phyloP scores from a whole-genome alignment of 176 grass and related monocot species.

The Ensete ventricosum region DNA sequence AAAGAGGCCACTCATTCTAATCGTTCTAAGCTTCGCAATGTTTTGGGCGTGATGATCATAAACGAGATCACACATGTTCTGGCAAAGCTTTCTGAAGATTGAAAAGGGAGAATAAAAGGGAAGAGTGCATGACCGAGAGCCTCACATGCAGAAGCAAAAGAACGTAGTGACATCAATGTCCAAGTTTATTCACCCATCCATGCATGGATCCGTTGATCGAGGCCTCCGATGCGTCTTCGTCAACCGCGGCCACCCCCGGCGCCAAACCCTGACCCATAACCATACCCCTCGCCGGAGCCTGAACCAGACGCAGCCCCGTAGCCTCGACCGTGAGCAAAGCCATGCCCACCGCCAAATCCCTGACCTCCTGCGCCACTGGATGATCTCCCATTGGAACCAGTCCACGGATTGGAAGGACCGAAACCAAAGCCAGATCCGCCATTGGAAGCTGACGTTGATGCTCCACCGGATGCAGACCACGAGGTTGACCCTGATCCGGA shows the following conservation, averaged over 20 bases:
- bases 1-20: no score
- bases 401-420: not conserved
- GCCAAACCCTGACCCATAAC: not conserved
- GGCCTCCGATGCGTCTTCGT: not conserved
- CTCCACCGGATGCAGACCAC: not conserved
- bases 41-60: no score
- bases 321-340: no score
- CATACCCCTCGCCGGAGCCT: not conserved
- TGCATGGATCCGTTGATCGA: no score
- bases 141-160: no score
- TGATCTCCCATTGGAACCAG: not conserved
- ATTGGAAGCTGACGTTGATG: not conserved
- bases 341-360: not conserved
- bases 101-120: no score
- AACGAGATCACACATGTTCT: no score
- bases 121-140: no score
- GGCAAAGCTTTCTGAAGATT: no score
- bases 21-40: no score
- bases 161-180: no score
- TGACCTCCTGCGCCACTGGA: not conserved
- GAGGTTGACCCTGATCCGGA: not conserved
- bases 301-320: not conserved
- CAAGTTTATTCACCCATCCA: no score
- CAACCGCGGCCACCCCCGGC: not conserved
- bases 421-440: not conserved